These are phyloP conservation scores for Pisolithus albus DNA, from an alignment of 768 basidiomycete genomes.

Conservation along the genomic window DNA sequence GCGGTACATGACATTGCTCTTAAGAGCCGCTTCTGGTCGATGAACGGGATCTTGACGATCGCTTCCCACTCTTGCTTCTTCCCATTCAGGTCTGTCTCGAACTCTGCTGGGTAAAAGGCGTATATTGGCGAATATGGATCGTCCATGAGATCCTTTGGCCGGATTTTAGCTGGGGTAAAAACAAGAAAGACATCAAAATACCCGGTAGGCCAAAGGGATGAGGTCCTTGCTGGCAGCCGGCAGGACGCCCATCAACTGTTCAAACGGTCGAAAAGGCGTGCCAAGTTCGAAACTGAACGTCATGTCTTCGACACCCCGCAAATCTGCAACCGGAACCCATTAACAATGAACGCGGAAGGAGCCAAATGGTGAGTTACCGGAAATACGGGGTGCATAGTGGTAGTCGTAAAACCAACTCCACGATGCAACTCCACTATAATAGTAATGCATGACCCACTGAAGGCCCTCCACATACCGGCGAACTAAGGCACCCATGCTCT, in stretches of 20 bases:
- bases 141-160: constrained; percentile 77
- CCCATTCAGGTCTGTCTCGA: constrained; percentile 91
- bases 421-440: constrained; percentile 93
- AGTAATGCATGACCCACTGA: constrained; percentile 99
- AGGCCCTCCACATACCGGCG: constrained; percentile 88
- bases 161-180: background rate
- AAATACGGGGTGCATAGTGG: constrained; percentile 95
- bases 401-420: constrained; percentile 99
- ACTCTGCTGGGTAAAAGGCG: constrained; percentile 90
- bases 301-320: constrained; percentile 64
- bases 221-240: constrained; percentile 86
- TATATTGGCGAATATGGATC: constrained; percentile 78
- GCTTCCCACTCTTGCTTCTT: constrained; percentile 99
- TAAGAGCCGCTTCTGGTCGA: constrained; percentile 72
- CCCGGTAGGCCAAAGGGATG: constrained; percentile 81
- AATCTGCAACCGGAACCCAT: constrained; percentile 34
- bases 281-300: constrained; percentile 83
- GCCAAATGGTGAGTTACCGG: constrained; percentile 47
- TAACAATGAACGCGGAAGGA: background rate
- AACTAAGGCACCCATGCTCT: constrained; percentile 61
- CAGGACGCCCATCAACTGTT: constrained; percentile 97
- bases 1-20: constrained; percentile 71
- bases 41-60: constrained; percentile 97
- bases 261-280: constrained; percentile 83
- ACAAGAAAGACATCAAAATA: constrained; percentile 21